These are phyloP conservation scores for Quercus phellos DNA, from an alignment of 331 rosid genomes.

Conservation along the genomic window DNA sequence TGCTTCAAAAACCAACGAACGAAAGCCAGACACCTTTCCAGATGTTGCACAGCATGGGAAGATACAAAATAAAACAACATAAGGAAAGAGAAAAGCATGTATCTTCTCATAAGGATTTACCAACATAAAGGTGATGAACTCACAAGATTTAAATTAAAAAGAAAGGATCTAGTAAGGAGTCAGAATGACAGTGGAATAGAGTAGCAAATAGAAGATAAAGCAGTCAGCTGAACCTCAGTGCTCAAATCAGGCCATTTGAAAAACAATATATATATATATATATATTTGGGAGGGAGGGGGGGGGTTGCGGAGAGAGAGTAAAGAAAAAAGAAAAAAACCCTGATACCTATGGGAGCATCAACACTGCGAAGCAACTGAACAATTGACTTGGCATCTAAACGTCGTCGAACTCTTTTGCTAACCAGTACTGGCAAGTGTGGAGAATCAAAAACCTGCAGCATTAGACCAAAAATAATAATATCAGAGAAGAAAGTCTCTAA, in stretches of 20 bases:
- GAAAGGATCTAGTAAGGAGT: background rate
- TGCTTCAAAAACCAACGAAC: background rate
- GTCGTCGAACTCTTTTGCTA: constrained; percentile 62
- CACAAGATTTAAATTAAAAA: background rate
- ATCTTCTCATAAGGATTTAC: background rate
- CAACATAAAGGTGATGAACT: background rate
- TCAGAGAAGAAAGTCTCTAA: background rate
- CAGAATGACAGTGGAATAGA: constrained; percentile 1
- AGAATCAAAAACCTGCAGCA: constrained; percentile 68
- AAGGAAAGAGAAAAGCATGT: background rate
- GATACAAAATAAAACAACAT: background rate
- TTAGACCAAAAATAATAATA: background rate
- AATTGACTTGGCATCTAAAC: constrained; percentile 78
- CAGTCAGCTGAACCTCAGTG: background rate
- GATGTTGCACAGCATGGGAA: background rate
- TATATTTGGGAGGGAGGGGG: too few species aligned
- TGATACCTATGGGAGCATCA: constrained; percentile 67
- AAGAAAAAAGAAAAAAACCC: background rate
- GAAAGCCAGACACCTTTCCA: background rate
- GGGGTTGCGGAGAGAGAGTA: background rate
- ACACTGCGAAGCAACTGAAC: constrained; percentile 68
- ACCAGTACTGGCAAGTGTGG: constrained; percentile 64
- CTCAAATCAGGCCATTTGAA: background rate
- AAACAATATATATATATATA: background rate
- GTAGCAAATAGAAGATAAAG: background rate